phyloP scores from a whole-genome alignment of 371 early-diverging fungal species.

The Rhizopus microsporus region DNA sequence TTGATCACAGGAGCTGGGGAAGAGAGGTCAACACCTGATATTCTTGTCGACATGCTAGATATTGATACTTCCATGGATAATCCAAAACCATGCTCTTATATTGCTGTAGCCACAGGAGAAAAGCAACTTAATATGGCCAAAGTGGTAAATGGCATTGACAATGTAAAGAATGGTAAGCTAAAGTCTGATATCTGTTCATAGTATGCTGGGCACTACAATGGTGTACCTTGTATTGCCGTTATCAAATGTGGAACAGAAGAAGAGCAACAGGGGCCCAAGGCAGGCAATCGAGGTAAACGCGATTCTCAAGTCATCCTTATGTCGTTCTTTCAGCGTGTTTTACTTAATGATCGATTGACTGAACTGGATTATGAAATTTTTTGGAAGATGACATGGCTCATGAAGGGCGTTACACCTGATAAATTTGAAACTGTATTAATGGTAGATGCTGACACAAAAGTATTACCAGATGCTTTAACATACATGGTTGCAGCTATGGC shows the following conservation, averaged over 20 bases:
- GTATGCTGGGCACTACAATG: slow-evolving; percentile 89
- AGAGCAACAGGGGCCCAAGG: slow-evolving; percentile 70
- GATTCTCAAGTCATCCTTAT: slow-evolving; percentile 98
- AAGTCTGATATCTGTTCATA: slow-evolving; percentile 8
- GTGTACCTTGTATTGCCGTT: slow-evolving; percentile 87
- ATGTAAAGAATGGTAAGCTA: background rate
- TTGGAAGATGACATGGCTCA: slow-evolving; percentile 81
- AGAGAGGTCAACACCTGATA: slow-evolving; percentile 68
- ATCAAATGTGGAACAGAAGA: slow-evolving; percentile 90
- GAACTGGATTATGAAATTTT: slow-evolving; percentile 96
- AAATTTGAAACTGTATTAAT: slow-evolving; percentile 90
- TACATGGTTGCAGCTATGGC: slow-evolving; percentile 84
- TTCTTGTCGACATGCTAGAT: slow-evolving; percentile 71
- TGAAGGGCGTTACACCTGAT: slow-evolving; percentile 84
- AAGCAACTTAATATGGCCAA: slow-evolving; percentile 94
- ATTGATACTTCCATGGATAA: slow-evolving; percentile 52
- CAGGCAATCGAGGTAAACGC: slow-evolving; percentile 98
- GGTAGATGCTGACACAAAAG: slow-evolving; percentile 97
- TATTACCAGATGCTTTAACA: slow-evolving; percentile 74
- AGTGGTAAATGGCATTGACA: slow-evolving; percentile 48
- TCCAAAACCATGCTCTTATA: slow-evolving; percentile 70
- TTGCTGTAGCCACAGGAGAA: slow-evolving; percentile 89
- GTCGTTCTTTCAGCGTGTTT: slow-evolving; percentile 92
- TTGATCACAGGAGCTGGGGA: slow-evolving; percentile 54
- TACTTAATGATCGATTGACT: slow-evolving; percentile 93